These are phyloP conservation scores for Globisporangium cylindrosporum DNA, from an alignment of 352 stramenopile species.

Conservation along the genomic window DNA sequence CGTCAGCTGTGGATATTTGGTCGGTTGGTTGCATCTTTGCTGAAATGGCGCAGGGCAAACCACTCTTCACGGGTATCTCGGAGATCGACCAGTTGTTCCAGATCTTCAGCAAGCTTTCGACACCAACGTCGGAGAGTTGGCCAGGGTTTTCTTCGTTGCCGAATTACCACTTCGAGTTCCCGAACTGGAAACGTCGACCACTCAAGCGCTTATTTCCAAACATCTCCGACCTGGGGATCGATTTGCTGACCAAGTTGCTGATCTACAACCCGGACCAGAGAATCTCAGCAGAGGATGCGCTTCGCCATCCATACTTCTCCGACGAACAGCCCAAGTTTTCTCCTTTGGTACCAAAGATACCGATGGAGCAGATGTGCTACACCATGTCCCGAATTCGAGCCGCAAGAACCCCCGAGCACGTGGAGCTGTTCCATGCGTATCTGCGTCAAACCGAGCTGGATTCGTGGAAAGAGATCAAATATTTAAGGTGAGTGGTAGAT, in stretches of 20 bases:
- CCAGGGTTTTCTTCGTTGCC: conserved; percentile 95
- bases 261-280: conserved; percentile 82
- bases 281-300: conserved; percentile 77
- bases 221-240: conserved; percentile 69
- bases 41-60: conserved; percentile 91
- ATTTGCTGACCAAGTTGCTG: conserved; percentile 72
- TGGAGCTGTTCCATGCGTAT: conserved; percentile 78
- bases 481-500: conserved; percentile 53
- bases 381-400: conserved; percentile 43
- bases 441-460: conserved; percentile 74
- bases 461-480: conserved; percentile 87
- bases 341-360: conserved; percentile 57
- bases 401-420: conserved; percentile 61
- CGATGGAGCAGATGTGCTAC: conserved; percentile 80
- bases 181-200: conserved; percentile 69
- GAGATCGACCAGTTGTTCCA: conserved; percentile 87
- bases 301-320: conserved; percentile 82
- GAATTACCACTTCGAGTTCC: conserved; percentile 94
- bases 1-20: conserved; percentile 91
- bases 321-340: conserved; percentile 39
- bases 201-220: conserved; percentile 68
- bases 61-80: conserved; percentile 78
- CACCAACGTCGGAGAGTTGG: conserved; percentile 96
- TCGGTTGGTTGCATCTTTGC: conserved; percentile 97
- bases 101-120: conserved; percentile 94